Base-by-base conservation (phyloP, 176 grass and related monocot species). In the Oryza brachyantha region DNA sequence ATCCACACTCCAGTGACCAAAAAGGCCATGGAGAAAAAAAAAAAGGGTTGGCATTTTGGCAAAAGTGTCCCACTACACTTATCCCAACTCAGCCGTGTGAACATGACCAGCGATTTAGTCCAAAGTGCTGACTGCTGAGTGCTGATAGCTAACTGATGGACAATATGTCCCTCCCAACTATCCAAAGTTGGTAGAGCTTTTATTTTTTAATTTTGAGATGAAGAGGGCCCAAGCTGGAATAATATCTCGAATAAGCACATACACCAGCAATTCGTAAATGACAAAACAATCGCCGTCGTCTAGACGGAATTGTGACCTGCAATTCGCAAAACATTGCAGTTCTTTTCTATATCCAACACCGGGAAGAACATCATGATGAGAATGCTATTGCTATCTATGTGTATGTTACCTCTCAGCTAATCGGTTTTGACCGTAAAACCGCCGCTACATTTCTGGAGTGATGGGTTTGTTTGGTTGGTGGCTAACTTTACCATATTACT, bases 11-110 rank as follows among this genome's bases (percentile, higher is more conserved):
- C 65, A n/a, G 29, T 50, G 58, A 22, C 29, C 36, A 67, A 72
- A 72, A 85, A 54, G 39, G 26, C 40, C 54, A 72, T 65, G 58
- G 42, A 65, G n/a, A n/a, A n/a, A n/a, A n/a, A n/a, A n/a, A n/a
- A n/a, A 34, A 65, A 55, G 72, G 12, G 40, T 85, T 9, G 42
- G 59, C 8, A 29, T 29, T 29, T 85, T 19, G 67, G 59, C 5
- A 29, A 55, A 65, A 84, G 70, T 5, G 58, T 28, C 14, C 17
- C 1, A 1, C 31, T 11, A 37, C 52, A 6, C 14, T 52, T 52
- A 52, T 17, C 46, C 48, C 48, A 52, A 31, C 59, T 55, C 34
- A 79, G 21, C 57, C 34, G 35, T 87, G 66, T 87, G 85, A 82
- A 82, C 66, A 43, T 19, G 61, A 8, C 5, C 25, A 13, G 68